Evolutionary conservation across 2,329 filamentous ascomycete species (phyloP).

Genomic region (Colletotrichum lupini): DNA sequence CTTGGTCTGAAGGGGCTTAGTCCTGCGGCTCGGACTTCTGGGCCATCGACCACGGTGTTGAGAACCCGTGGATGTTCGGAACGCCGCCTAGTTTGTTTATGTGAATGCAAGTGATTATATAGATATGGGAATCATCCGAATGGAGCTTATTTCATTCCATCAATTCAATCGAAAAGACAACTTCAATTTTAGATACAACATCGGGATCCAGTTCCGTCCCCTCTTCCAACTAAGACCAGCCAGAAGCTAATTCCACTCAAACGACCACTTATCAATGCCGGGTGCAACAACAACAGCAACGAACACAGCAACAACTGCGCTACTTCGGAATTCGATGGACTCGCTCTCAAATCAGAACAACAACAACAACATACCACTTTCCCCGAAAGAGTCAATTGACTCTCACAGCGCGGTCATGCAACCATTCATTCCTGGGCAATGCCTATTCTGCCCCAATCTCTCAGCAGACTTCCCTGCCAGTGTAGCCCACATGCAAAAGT

Average conservation of each 20-base stretch:
- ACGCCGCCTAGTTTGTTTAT: neutral
- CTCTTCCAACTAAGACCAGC: neutral
- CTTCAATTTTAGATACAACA: neutral
- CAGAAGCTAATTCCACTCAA: neutral
- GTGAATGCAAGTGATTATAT: neutral
- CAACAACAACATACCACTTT: neutral
- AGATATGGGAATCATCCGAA: neutral
- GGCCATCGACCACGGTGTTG: neutral
- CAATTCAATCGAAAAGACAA: neutral
- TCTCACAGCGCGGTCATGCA: neutral
- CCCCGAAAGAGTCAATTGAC: neutral
- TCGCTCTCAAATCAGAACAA: neutral
- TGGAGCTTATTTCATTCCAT: neutral
- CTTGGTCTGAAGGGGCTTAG: neutral
- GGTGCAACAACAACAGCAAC: neutral
- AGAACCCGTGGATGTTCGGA: neutral
- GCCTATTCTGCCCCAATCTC: slow-evolving; percentile 54
- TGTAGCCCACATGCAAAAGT: slow-evolving; percentile 58
- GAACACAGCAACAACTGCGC: neutral
- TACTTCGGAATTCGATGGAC: neutral
- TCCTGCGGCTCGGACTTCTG: neutral
- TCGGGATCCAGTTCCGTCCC: neutral
- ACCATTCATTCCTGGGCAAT: slow-evolving; percentile 45
- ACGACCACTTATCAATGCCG: neutral
- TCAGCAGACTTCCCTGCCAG: slow-evolving; percentile 47